phyloP scores from a whole-genome alignment of 1,284 basidiomycete species.

The Leccinum subrobustum region DNA sequence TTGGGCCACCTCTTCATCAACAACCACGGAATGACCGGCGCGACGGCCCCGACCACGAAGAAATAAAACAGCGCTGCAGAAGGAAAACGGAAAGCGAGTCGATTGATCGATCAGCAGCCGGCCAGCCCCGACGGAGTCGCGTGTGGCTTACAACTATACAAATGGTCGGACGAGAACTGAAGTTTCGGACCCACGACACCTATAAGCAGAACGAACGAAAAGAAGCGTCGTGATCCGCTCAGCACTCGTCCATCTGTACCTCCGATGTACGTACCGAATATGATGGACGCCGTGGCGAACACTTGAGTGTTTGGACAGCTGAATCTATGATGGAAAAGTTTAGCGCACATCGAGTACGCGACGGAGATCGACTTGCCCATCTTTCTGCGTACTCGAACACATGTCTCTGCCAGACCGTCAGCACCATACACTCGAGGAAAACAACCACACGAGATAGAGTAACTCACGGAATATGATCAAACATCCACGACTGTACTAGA shows the following conservation, averaged over 20 bases:
- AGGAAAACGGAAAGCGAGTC: not conserved
- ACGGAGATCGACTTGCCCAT: constrained; percentile 24
- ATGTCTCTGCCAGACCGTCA: constrained; percentile 26
- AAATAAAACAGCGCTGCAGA: constrained; percentile 40
- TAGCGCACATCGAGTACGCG: not conserved
- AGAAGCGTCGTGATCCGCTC: not conserved
- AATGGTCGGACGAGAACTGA: constrained; percentile 38
- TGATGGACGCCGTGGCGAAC: constrained; percentile 39
- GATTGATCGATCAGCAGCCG: not conserved
- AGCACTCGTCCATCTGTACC: not conserved
- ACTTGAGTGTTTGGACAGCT: constrained; percentile 37
- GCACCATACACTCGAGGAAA: not conserved
- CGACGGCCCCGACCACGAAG: constrained; percentile 46
- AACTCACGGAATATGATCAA: constrained; percentile 32
- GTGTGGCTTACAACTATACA: constrained; percentile 31
- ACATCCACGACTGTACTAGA: constrained; percentile 47
- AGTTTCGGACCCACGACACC: constrained; percentile 41
- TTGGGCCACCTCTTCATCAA: constrained; percentile 44
- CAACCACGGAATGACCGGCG: constrained; percentile 44
- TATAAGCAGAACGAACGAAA: constrained; percentile 2
- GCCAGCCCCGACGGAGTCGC: no score
- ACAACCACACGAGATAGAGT: not conserved
- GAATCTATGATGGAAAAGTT: constrained; percentile 27
- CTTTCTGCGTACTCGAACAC: constrained; percentile 32
- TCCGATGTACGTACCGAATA: constrained; percentile 29